Conservation (phyloP, 768 basidiomycete genomes). For the Gloeophyllum trabeum region DNA sequence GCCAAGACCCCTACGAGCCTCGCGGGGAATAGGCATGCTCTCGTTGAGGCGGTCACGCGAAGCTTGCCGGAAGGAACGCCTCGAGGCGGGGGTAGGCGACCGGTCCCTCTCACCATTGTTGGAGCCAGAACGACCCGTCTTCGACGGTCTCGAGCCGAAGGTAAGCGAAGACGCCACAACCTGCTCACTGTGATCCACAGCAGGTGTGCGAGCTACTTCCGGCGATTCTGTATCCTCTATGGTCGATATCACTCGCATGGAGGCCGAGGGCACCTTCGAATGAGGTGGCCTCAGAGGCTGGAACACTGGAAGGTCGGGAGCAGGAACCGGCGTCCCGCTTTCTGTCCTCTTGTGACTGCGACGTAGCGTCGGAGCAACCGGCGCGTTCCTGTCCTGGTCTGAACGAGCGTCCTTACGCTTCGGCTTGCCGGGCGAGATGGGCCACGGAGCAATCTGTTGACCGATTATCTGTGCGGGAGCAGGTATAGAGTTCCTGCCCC, state of each 20-base stretch:
- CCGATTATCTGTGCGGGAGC: conserved; percentile 16
- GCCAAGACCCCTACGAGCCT: conserved; percentile 45
- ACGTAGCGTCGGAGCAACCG: conserved; percentile 6
- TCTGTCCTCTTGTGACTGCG: conserved; percentile 40
- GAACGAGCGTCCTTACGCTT: conserved; percentile 9
- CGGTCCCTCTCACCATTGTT: conserved; percentile 11
- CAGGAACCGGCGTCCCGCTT: conserved; percentile 41
- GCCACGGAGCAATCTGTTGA: conserved; percentile 57
- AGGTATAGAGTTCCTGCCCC: conserved; percentile 6
- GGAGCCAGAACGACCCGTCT: conserved; percentile 10
- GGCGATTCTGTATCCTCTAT: too few species aligned
- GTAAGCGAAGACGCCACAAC: conserved; percentile 29
- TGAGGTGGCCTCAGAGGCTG: conserved; percentile 48
- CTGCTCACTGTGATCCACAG: conserved; percentile 11
- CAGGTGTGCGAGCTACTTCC: too few species aligned
- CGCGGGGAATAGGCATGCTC: conserved; percentile 30
- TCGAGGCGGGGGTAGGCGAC: conserved; percentile 24
- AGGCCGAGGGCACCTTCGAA: too few species aligned
- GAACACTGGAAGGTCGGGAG: conserved; percentile 47
- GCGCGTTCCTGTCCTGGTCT: not conserved
- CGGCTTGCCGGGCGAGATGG: conserved; percentile 28
- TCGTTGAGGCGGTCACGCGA: conserved; percentile 9
- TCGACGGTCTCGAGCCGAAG: conserved; percentile 24
- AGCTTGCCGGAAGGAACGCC: conserved; percentile 5
- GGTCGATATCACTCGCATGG: too few species aligned